Base-by-base conservation (phyloP, 352 stramenopile species). In the Globisporangium ultimum region DNA sequence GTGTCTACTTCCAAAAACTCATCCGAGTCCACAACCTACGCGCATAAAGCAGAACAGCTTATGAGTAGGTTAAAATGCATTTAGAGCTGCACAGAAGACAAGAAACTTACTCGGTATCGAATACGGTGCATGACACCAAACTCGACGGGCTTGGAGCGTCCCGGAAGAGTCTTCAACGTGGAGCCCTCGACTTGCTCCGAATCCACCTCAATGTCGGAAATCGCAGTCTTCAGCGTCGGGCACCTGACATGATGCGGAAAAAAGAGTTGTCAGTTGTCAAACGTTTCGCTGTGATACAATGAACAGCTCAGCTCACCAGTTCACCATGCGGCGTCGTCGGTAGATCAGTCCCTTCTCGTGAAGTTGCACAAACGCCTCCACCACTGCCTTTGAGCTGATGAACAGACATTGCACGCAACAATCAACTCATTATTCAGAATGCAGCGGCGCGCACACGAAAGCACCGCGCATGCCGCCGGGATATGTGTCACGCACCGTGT, bases 131-230 rank as follows among this genome's bases (percentile, higher is more conserved):
- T 93, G 53, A 95, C 80, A 4, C 87, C 87, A 72, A 94, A 93
- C 56, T 96, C 87, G 10, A 93, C 77, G 2, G 77, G 53, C 57
- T 80, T 80, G 3, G 68, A 17, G 18, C 84, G 71, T n/a, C 95
- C 95, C 8, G 87, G 85, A 24, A 94, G 52, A 48, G 60, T 74
- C 61, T 87, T 88, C 50, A 82, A 70, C 22, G 86, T 97, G 14
- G 76, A 67, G 15, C 84, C 89, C 24, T 98, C 91, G n/a, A 99
- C 67, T 48, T 98, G 95, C 66, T 99, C 84, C 17, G 95, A 85
- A 74, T 99, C 98, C 28, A 99, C 97, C 83, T 99, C 96, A 72
- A 98, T 97, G 66, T 98, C 93, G 0, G 88, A 97, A 62, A 98
- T 96, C 22, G 93, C 93, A 3, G 90, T 98, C 68, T 99, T 98